These are phyloP conservation scores for Gracilariopsis chorda DNA, from an alignment of 23 red algal species.

Conservation along the genomic window DNA sequence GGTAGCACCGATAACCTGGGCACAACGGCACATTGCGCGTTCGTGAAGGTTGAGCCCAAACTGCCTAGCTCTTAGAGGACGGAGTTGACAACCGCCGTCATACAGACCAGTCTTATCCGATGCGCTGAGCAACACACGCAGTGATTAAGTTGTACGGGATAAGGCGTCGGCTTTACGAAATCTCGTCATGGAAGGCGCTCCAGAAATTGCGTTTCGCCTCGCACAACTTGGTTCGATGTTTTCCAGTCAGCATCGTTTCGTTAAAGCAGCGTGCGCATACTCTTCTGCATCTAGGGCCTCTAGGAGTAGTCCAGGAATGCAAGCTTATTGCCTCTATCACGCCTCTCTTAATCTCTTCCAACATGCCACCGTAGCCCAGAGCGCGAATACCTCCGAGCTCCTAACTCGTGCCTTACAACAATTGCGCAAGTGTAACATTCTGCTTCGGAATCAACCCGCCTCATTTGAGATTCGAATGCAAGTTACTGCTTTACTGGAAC, in stretches of 20 bases:
- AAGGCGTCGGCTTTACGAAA: too few species aligned
- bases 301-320: not conserved
- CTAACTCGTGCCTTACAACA: conserved; percentile 13
- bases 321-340: conserved; percentile 1
- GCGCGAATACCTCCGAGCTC: not conserved
- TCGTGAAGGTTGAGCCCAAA: too few species aligned
- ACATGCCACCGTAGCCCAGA: not conserved
- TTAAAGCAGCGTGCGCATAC: not conserved
- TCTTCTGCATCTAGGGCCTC: not conserved
- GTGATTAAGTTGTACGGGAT: too few species aligned
- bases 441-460: not conserved
- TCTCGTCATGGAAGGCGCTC: not conserved
- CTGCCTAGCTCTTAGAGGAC: too few species aligned
- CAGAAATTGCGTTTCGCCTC: not conserved
- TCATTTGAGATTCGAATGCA: conserved; percentile 2
- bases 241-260: not conserved
- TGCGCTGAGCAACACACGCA: too few species aligned
- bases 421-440: conserved; percentile 41
- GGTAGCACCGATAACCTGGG: too few species aligned
- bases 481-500: not conserved
- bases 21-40: too few species aligned
- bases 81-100: too few species aligned
- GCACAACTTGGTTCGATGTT: not conserved
- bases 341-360: not conserved
- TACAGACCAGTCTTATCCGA: too few species aligned